Conservation (phyloP, 2,329 filamentous ascomycete species). For the Exophiala oligosperma region DNA sequence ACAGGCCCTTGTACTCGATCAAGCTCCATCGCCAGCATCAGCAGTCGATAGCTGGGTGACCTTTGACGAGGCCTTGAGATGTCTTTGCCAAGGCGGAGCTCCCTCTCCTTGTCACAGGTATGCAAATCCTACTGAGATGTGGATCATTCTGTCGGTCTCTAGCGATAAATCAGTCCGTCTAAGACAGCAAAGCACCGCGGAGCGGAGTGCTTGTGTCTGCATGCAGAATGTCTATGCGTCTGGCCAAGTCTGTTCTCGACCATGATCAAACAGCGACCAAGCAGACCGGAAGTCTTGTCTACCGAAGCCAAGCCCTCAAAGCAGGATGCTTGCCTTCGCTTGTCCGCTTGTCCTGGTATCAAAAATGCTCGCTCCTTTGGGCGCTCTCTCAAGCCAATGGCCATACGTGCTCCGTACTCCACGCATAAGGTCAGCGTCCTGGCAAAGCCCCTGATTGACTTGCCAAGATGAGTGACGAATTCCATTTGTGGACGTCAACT, state of each 20-base stretch:
- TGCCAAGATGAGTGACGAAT: not conserved
- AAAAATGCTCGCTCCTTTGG: not conserved
- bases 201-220: not conserved
- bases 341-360: not conserved
- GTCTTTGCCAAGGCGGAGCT: not conserved
- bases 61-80: not conserved
- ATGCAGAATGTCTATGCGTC: not conserved
- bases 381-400: not conserved
- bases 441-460: not conserved
- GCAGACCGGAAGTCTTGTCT: too few relatives aligned
- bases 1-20: not conserved
- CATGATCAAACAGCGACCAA: not conserved
- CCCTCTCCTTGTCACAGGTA: not conserved
- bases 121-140: constrained; percentile 1
- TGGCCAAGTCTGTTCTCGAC: not conserved
- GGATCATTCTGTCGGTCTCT: not conserved
- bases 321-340: not conserved
- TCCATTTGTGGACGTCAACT: not conserved
- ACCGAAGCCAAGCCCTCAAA: not conserved
- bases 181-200: not conserved
- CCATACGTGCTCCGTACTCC: not conserved
- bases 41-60: not conserved
- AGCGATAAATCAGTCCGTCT: not conserved
- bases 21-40: not conserved
- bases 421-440: not conserved